Percentiles rank a stretch among this genome's conserved stretches.
phyloP scores from a whole-genome alignment of 2,329 filamentous ascomycete species.

The Apiospora marii region DNA sequence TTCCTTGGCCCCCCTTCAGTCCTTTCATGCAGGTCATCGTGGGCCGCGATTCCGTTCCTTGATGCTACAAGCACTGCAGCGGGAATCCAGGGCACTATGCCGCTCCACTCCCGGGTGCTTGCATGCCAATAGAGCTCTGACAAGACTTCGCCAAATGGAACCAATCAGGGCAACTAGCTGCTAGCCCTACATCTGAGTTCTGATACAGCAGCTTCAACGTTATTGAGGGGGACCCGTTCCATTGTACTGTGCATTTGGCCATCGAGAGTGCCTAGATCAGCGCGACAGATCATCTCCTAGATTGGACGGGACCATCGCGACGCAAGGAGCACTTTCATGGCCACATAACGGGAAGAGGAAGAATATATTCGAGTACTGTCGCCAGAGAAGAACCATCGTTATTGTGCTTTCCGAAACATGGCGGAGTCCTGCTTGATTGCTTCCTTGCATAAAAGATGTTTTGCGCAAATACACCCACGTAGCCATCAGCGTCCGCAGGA shows the following conservation, averaged over 20 bases:
- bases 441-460: slow-evolving; percentile 22
- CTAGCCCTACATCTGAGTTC: neutral
- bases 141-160: slow-evolving; percentile 41
- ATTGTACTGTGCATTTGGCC: slow-evolving; percentile 4
- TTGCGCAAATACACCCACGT: slow-evolving; percentile 21
- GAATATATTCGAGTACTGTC: neutral
- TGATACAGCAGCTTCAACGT: slow-evolving; percentile 21
- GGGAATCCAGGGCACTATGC: slow-evolving; percentile 37
- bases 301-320: slow-evolving; percentile 15
- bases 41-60: slow-evolving; percentile 27
- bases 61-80: slow-evolving; percentile 37
- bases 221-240: slow-evolving; percentile 9
- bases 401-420: slow-evolving; percentile 24
- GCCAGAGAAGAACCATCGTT: slow-evolving; percentile 17
- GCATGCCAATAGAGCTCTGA: slow-evolving; percentile 39
- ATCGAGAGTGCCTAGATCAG: slow-evolving; percentile 6
- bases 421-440: slow-evolving; percentile 25
- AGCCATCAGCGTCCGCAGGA: slow-evolving; percentile 6
- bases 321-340: slow-evolving; percentile 20
- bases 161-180: slow-evolving; percentile 37
- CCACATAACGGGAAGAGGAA: slow-evolving; percentile 3
- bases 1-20: slow-evolving; percentile 8
- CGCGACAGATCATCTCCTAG: slow-evolving; percentile 2
- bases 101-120: slow-evolving; percentile 36
- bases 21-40: slow-evolving; percentile 33